phyloP scores from a whole-genome alignment of 495 filamentous ascomycete genomes.

The Podospora didyma region DNA sequence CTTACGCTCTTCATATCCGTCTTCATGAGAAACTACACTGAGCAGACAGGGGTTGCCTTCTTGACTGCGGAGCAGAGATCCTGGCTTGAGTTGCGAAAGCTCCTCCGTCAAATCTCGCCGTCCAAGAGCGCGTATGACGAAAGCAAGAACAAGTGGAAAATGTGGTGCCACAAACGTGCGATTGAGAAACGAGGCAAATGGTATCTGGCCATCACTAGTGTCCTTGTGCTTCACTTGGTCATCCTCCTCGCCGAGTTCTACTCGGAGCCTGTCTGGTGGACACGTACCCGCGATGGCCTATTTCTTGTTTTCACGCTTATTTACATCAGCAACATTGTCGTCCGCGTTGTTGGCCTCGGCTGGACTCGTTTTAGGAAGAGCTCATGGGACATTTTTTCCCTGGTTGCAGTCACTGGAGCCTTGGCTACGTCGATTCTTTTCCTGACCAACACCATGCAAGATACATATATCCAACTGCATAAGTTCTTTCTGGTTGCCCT shows the following conservation, averaged over 20 bases:
- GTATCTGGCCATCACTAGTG: conserved; percentile 73
- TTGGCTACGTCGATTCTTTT: conserved; percentile 72
- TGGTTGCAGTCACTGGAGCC: conserved; percentile 80
- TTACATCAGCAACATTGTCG: conserved; percentile 78
- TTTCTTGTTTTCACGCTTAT: conserved; percentile 83
- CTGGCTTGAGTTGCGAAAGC: conserved; percentile 92
- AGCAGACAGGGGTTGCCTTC: conserved; percentile 96
- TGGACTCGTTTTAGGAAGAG: conserved; percentile 92
- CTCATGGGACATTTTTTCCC: conserved; percentile 91
- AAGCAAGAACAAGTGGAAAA: conserved; percentile 69
- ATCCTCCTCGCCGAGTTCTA: conserved; percentile 85
- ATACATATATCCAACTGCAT: conserved; percentile 72
- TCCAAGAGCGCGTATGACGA: conserved; percentile 81
- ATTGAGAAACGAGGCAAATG: conserved; percentile 93
- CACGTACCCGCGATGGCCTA: conserved; percentile 62
- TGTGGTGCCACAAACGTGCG: conserved; percentile 91
- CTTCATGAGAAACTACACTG: conserved; percentile 99
- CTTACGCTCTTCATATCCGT: conserved; percentile 97
- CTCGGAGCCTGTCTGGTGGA: conserved; percentile 63
- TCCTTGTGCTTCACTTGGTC: conserved; percentile 78
- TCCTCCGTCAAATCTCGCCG: conserved; percentile 87
- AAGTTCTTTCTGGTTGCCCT: conserved; percentile 92
- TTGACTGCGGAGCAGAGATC: conserved; percentile 94
- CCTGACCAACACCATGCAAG: conserved; percentile 47
- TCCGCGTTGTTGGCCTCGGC: conserved; percentile 82